Conservation (phyloP, 345 rosid species). For the Syzygium aqueum region DNA sequence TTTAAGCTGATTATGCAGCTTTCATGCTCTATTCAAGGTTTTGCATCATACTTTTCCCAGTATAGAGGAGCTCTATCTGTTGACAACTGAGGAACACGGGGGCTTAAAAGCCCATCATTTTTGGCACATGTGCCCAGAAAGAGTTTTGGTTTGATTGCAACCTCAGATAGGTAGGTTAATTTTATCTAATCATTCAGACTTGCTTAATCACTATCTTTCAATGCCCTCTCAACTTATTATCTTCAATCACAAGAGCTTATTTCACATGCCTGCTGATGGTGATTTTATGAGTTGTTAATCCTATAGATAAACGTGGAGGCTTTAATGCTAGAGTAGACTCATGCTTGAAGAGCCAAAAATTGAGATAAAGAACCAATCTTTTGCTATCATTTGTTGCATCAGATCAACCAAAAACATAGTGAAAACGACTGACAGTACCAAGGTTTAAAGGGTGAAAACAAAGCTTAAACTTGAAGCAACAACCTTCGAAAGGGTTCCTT, state of each 20-base stretch:
- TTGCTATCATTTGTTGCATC: background rate
- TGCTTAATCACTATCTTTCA: background rate
- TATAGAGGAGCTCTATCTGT: background rate
- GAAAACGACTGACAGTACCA: background rate
- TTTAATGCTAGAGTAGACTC: background rate
- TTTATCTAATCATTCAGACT: background rate
- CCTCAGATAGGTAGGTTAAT: background rate
- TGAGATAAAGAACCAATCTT: background rate
- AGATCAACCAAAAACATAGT: background rate
- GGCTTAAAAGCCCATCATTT: background rate
- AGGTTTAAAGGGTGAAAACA: background rate
- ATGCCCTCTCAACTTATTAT: background rate
- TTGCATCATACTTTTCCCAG: background rate
- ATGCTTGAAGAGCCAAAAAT: background rate
- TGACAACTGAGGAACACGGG: background rate
- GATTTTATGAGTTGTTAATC: background rate
- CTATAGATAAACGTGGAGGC: background rate
- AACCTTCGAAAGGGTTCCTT: conserved; percentile 38
- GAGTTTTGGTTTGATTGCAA: background rate
- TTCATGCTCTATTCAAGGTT: background rate
- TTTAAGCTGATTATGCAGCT: background rate
- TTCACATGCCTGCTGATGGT: background rate
- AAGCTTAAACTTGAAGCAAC: background rate
- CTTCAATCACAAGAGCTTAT: background rate
- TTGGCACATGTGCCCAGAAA: background rate